These are phyloP conservation scores for Penicillium manginii DNA, from an alignment of 495 filamentous ascomycete species.

Conservation along the genomic window DNA sequence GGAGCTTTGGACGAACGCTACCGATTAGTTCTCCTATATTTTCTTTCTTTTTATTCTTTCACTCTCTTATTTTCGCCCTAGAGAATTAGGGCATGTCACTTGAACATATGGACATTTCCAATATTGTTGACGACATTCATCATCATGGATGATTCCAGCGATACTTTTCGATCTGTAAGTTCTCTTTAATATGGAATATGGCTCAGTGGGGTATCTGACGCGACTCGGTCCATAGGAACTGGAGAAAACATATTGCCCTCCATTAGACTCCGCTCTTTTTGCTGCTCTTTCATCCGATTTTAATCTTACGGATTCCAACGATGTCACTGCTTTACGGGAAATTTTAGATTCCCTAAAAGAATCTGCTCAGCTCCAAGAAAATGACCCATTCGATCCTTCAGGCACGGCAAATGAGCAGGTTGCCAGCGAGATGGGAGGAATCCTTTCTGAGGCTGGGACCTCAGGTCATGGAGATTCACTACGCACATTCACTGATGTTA, in stretches of 20 bases:
- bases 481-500: neutral
- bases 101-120: neutral
- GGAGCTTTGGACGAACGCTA: too few species aligned
- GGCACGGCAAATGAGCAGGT: conserved; percentile 49
- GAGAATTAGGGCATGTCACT: neutral
- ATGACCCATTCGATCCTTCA: conserved; percentile 76
- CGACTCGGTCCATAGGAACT: conserved; percentile 32
- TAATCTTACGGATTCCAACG: conserved; percentile 50
- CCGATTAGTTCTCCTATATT: too few species aligned
- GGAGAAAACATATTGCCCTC: conserved; percentile 60
- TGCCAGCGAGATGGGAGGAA: conserved; percentile 9
- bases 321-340: conserved; percentile 55
- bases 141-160: conserved; percentile 7
- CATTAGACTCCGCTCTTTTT: conserved; percentile 65
- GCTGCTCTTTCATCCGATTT: conserved; percentile 70
- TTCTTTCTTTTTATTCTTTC: neutral
- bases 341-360: conserved; percentile 62
- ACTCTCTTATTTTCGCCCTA: too few species aligned
- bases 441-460: neutral
- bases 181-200: too few species aligned
- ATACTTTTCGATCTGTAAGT: conserved; percentile 8
- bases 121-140: neutral
- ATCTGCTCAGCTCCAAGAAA: conserved; percentile 64
- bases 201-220: neutral
- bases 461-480: conserved; percentile 4